Evolutionary conservation across 1,284 basidiomycete species (phyloP).

Genomic region (Bjerkandera adusta): DNA sequence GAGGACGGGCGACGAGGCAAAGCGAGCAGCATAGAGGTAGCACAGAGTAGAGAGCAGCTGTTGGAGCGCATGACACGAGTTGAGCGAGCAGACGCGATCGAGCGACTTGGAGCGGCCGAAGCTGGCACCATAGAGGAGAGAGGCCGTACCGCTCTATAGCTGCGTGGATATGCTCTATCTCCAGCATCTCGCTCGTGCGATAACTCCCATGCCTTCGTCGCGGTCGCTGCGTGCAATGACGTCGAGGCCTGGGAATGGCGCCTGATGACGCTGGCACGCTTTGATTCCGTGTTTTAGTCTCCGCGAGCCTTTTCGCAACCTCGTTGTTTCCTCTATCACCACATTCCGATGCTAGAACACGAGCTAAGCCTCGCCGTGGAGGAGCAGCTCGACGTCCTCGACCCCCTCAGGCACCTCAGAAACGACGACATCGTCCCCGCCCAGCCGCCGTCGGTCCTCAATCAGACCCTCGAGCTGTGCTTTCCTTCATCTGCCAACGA

Average conservation of each 20-base stretch:
- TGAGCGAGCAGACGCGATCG: too few relatives aligned
- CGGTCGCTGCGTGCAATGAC: too few relatives aligned
- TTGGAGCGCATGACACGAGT: too few relatives aligned
- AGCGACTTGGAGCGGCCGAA: too few relatives aligned
- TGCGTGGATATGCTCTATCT: too few relatives aligned
- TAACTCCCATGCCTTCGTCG: too few relatives aligned
- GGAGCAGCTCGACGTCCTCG: slow-evolving; percentile 52
- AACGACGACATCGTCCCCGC: slow-evolving; percentile 48
- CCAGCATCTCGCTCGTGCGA: too few relatives aligned
- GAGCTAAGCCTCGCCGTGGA: slow-evolving; percentile 38
- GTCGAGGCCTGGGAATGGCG: slow-evolving; percentile 9
- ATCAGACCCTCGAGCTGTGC: slow-evolving; percentile 46
- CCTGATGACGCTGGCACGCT: slow-evolving; percentile 4
- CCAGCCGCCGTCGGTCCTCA: slow-evolving; percentile 52
- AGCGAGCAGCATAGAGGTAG: too few relatives aligned
- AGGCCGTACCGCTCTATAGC: too few relatives aligned
- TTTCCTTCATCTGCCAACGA: slow-evolving; percentile 34
- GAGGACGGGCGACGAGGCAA: too few relatives aligned
- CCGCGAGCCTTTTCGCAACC: not conserved
- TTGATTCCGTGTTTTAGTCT: slow-evolving; percentile 1
- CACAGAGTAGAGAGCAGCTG: too few relatives aligned
- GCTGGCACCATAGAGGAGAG: too few relatives aligned
- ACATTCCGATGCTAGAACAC: slow-evolving; percentile 7
- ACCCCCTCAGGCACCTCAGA: slow-evolving; percentile 67
- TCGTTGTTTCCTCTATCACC: slow-evolving; percentile 1